These are phyloP conservation scores for Pulveroboletus sp. DNA, from an alignment of 768 basidiomycete species.

Conservation along the genomic window DNA sequence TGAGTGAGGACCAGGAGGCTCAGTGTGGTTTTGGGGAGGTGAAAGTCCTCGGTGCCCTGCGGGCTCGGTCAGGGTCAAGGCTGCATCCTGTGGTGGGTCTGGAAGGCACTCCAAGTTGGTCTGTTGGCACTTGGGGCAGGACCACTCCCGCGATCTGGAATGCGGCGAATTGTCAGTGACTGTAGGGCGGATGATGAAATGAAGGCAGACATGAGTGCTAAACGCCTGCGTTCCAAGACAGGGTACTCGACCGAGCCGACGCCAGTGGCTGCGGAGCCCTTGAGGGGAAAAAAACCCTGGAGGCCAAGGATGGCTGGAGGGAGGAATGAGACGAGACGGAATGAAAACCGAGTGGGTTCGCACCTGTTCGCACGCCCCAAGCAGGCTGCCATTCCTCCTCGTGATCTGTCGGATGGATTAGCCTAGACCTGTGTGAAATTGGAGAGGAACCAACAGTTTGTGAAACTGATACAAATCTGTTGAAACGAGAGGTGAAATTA, in stretches of 20 bases:
- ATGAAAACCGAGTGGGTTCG: slow-evolving; percentile 21
- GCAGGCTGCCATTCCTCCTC: slow-evolving; percentile 98
- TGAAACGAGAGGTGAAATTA: slow-evolving; percentile 1
- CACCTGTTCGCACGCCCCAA: slow-evolving; percentile 95
- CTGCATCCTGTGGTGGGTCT: slow-evolving; percentile 42
- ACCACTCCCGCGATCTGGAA: slow-evolving; percentile 74
- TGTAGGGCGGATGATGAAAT: slow-evolving; percentile 8
- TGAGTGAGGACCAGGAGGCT: slow-evolving; percentile 16
- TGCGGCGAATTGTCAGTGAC: slow-evolving; percentile 9
- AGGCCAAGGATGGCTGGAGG: slow-evolving; percentile 75
- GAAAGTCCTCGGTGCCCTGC: slow-evolving; percentile 24
- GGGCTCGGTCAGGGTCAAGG: slow-evolving; percentile 13
- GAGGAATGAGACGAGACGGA: slow-evolving; percentile 8
- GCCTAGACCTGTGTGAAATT: slow-evolving; percentile 28
- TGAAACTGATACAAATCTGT: slow-evolving; percentile 92
- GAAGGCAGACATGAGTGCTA: slow-evolving; percentile 64
- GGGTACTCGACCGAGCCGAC: slow-evolving; percentile 87
- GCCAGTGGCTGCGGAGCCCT: slow-evolving; percentile 81
- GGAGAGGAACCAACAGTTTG: slow-evolving; percentile 59
- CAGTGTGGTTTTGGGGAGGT: slow-evolving; percentile 10
- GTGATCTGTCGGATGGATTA: slow-evolving; percentile 56
- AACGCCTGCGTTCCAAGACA: slow-evolving; percentile 65
- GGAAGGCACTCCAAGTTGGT: slow-evolving; percentile 69
- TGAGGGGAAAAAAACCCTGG: slow-evolving; percentile 86
- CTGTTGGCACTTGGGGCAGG: slow-evolving; percentile 68